These are phyloP conservation scores for Kazachstania sp. DNA, from an alignment of 1,139 yeast genomes.

Conservation along the genomic window DNA sequence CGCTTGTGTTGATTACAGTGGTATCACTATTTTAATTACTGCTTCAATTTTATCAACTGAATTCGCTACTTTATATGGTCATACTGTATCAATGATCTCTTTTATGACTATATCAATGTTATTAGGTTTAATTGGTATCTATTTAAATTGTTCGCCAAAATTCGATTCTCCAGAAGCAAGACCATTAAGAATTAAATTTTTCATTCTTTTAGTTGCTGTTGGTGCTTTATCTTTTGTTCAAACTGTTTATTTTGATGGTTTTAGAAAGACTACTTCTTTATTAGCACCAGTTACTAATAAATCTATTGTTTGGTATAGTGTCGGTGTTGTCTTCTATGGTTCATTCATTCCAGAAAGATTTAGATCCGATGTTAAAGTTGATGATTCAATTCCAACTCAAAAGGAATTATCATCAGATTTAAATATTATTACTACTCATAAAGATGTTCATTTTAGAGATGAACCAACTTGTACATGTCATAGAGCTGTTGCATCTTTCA, in stretches of 20 bases:
- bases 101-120: slow-evolving; percentile 55
- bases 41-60: slow-evolving; percentile 87
- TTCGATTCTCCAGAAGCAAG: slow-evolving; percentile 85
- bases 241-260: slow-evolving; percentile 50
- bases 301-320: slow-evolving; percentile 56
- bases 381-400: slow-evolving; percentile 30
- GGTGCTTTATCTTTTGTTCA: slow-evolving; percentile 63
- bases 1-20: slow-evolving; percentile 94
- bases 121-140: slow-evolving; percentile 65
- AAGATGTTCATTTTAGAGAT: slow-evolving; percentile 46
- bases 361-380: slow-evolving; percentile 48
- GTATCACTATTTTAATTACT: slow-evolving; percentile 81
- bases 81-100: slow-evolving; percentile 22
- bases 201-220: slow-evolving; percentile 66
- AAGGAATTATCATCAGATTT: slow-evolving; percentile 25
- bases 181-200: slow-evolving; percentile 72
- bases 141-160: slow-evolving; percentile 81
- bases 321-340: slow-evolving; percentile 85
- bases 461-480: slow-evolving; percentile 32
- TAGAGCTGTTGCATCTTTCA: neutral
- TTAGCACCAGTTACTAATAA: slow-evolving; percentile 24
- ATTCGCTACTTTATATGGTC: slow-evolving; percentile 59
- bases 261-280: slow-evolving; percentile 37
- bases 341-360: slow-evolving; percentile 85
- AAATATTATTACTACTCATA: slow-evolving; percentile 26